These are phyloP conservation scores for Spathaspora gorwiae DNA, from an alignment of 805 yeast species.

Conservation along the genomic window DNA sequence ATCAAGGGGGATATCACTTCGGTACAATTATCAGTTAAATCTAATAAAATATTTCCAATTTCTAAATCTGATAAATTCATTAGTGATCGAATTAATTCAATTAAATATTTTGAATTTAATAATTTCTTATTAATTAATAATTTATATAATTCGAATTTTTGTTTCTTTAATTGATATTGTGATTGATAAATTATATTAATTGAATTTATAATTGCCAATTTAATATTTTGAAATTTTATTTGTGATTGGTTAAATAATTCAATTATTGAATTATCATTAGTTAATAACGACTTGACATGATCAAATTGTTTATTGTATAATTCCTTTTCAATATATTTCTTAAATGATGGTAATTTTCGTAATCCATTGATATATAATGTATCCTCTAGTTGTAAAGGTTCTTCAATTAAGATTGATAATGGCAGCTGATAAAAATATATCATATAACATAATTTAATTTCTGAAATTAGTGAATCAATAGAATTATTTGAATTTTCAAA, in stretches of 20 bases:
- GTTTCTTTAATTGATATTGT: constrained; percentile 11
- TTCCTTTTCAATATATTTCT: constrained; percentile 25
- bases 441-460: constrained; percentile 35
- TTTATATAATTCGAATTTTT: constrained; percentile 29
- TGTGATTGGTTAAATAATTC: constrained; percentile 11
- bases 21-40: constrained; percentile 1
- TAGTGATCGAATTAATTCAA: constrained; percentile 15
- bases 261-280: constrained; percentile 8
- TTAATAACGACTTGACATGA: constrained; percentile 3
- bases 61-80: constrained; percentile 1
- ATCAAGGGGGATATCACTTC: constrained; percentile 6
- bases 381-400: constrained; percentile 3
- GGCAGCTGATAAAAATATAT: constrained; percentile 38
- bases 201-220: constrained; percentile 21
- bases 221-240: constrained; percentile 19
- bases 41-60: background rate
- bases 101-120: constrained; percentile 20
- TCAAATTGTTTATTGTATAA: constrained; percentile 9
- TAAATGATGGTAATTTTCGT: constrained; percentile 34
- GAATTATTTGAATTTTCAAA: constrained; percentile 38
- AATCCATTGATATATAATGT: constrained; percentile 19
- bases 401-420: constrained; percentile 19
- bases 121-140: constrained; percentile 25
- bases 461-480: constrained; percentile 34
- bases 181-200: constrained; percentile 20